phyloP scores from a whole-genome alignment of 2,329 filamentous ascomycete genomes.

The Helminthosporium solani region DNA sequence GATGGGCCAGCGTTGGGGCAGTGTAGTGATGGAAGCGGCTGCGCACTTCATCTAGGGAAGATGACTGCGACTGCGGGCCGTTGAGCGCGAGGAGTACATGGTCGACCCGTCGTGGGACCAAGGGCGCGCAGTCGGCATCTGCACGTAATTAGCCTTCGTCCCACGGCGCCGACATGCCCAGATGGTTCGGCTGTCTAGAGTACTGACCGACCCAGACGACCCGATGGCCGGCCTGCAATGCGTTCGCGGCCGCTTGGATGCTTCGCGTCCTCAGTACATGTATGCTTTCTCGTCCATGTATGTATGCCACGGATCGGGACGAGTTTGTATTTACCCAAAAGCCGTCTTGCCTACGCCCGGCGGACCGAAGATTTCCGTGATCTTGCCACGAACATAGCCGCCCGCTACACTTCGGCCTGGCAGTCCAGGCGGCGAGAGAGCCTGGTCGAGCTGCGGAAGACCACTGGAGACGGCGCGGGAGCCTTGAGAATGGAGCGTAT shows the following conservation, averaged over 20 bases:
- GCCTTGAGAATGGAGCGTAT: conserved; percentile 56
- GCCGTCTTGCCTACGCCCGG: conserved; percentile 83
- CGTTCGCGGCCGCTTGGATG: conserved; percentile 67
- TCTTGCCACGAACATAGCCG: conserved; percentile 72
- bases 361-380: conserved; percentile 86
- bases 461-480: conserved; percentile 52
- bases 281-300: conserved; percentile 13
- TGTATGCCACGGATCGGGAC: conserved; percentile 10
- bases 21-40: conserved; percentile 66
- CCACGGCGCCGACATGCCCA: conserved; percentile 9
- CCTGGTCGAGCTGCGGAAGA: conserved; percentile 49
- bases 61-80: conserved; percentile 2
- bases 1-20: conserved; percentile 60
- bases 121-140: conserved; percentile 53
- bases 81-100: conserved; percentile 43
- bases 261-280: conserved; percentile 57
- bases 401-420: conserved; percentile 25
- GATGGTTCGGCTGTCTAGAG: conserved; percentile 3
- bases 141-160: conserved; percentile 28
- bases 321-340: conserved; percentile 63
- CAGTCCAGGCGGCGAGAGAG: conserved; percentile 33
- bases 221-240: conserved; percentile 59
- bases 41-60: conserved; percentile 32
- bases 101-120: conserved; percentile 52
- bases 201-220: conserved; percentile 82